These are phyloP conservation scores for Phytophthora vignae DNA, from an alignment of 352 stramenopile genomes.

Conservation along the genomic window DNA sequence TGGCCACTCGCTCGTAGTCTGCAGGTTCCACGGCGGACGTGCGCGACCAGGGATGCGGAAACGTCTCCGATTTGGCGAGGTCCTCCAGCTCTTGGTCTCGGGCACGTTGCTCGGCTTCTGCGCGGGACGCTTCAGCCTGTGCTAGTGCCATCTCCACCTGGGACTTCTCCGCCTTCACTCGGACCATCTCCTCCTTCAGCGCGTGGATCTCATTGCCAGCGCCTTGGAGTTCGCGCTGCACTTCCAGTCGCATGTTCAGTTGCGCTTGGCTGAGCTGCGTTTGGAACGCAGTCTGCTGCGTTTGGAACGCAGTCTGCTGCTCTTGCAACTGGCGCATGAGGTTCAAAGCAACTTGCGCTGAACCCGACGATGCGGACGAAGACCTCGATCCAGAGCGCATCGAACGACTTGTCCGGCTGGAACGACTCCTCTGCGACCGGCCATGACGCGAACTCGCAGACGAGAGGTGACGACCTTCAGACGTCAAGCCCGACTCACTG, in stretches of 20 bases:
- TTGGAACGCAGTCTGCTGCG: no score
- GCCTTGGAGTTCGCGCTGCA: neutral
- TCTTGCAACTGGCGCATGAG: conserved; percentile 1
- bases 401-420: neutral
- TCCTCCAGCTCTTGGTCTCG: no score
- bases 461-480: neutral
- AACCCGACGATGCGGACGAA: no score
- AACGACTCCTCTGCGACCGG: neutral
- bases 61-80: no score
- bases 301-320: neutral
- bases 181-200: neutral
- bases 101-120: no score
- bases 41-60: no score
- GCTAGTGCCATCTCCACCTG: neutral
- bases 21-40: no score
- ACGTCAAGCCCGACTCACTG: neutral
- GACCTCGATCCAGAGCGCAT: neutral
- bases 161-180: neutral
- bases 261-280: neutral
- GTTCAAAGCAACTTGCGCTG: neutral
- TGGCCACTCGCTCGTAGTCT: no score
- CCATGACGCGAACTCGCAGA: neutral
- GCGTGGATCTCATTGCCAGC: no score
- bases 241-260: neutral
- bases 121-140: neutral